Evolutionary conservation across 805 yeast genomes (phyloP).

Genomic region (Lachancea lanzarotensis): DNA sequence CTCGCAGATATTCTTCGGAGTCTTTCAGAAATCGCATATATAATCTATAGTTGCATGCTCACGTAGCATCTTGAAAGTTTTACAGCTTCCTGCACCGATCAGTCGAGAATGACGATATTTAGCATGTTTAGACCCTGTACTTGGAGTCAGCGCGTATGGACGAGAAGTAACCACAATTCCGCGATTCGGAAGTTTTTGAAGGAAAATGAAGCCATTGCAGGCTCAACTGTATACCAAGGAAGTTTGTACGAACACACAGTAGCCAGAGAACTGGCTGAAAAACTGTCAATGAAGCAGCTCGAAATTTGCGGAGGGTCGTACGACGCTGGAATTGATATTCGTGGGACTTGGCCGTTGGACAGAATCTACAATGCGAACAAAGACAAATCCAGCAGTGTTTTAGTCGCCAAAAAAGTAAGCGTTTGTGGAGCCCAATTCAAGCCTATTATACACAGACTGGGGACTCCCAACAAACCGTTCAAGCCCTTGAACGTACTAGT

Average conservation of each 20-base stretch:
- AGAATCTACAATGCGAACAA: conserved; percentile 11
- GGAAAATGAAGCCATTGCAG: conserved; percentile 18
- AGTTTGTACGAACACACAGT: conserved; percentile 30
- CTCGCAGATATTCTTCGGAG: no score
- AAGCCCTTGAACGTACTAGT: conserved; percentile 20
- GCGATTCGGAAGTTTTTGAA: conserved; percentile 15
- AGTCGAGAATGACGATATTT: neutral
- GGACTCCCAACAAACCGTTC: neutral
- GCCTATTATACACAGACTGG: conserved; percentile 18
- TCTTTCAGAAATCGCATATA: no score
- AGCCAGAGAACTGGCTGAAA: conserved; percentile 25
- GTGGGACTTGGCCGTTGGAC: conserved; percentile 23
- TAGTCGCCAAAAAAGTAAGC: conserved; percentile 14
- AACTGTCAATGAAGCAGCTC: conserved; percentile 20
- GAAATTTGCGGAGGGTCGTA: conserved; percentile 29
- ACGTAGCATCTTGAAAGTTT: no score
- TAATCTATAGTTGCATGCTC: no score
- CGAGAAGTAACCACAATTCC: conserved; percentile 10
- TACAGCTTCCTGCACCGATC: neutral
- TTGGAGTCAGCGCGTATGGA: neutral
- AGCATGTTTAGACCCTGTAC: neutral
- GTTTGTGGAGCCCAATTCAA: conserved; percentile 15
- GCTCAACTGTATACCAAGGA: conserved; percentile 31
- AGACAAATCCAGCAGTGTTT: conserved; percentile 3
- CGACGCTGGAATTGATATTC: conserved; percentile 32